Percentiles rank a stretch among this genome's conserved stretches.
phyloP scores from a whole-genome alignment of 495 filamentous ascomycete genomes.

The Staphylotrichum tortipilum region DNA sequence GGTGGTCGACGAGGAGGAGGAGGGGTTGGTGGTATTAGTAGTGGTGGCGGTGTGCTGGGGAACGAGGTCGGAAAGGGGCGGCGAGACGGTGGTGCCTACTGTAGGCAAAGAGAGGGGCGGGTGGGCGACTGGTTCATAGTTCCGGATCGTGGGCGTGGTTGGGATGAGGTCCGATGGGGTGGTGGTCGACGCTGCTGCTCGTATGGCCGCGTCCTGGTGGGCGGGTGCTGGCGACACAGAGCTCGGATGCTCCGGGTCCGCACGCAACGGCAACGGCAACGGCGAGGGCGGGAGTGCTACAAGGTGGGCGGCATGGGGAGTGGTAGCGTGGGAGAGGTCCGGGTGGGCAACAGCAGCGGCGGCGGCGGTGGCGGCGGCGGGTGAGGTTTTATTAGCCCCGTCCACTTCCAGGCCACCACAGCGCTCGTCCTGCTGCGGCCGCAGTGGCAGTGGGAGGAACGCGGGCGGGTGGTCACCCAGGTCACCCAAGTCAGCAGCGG shows the following conservation, averaged over 20 bases:
- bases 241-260: slow-evolving; percentile 4
- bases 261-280: not conserved
- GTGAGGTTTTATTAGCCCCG: slow-evolving; percentile 17
- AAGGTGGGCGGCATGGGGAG: slow-evolving; percentile 14
- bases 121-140: slow-evolving; percentile 4
- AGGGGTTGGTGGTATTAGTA: not conserved
- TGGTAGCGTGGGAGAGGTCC: slow-evolving; percentile 11
- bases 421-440: slow-evolving; percentile 5
- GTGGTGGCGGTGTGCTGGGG: too few relatives aligned
- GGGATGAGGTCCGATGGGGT: not conserved
- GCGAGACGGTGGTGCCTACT: slow-evolving; percentile 5
- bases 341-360: too few relatives aligned
- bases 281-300: too few relatives aligned
- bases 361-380: too few relatives aligned
- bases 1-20: slow-evolving; percentile 2
- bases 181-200: too few relatives aligned
- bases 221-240: not conserved
- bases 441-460: slow-evolving; percentile 8
- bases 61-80: too few relatives aligned
- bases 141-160: not conserved
- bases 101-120: slow-evolving; percentile 5
- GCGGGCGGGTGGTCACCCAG: too few relatives aligned
- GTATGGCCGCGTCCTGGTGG: slow-evolving; percentile 13
- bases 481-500: too few relatives aligned
- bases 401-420: slow-evolving; percentile 8